These are phyloP conservation scores for Sporisorium exsertum DNA, from an alignment of 1,284 basidiomycete genomes.

Conservation along the genomic window DNA sequence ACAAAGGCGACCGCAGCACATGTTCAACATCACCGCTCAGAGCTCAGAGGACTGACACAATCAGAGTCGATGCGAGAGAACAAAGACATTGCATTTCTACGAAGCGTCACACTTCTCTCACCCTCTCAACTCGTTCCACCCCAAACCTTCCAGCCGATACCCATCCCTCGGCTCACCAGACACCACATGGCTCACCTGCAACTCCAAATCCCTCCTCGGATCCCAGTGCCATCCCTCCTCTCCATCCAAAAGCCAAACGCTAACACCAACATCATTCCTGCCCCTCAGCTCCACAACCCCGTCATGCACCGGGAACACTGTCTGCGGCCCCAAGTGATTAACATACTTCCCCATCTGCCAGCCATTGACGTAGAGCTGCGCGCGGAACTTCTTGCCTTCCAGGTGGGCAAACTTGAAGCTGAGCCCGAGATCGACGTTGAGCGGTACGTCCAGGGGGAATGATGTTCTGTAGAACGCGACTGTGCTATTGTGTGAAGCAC, in stretches of 20 bases:
- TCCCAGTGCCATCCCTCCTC: slow-evolving; percentile 23
- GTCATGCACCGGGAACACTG: slow-evolving; percentile 41
- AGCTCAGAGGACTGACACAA: not conserved
- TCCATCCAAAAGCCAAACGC: slow-evolving; percentile 40
- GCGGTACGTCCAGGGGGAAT: slow-evolving; percentile 73
- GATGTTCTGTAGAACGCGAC: slow-evolving; percentile 80
- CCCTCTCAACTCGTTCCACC: slow-evolving; percentile 41
- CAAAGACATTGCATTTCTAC: not conserved
- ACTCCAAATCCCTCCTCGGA: slow-evolving; percentile 19
- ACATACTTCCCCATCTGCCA: slow-evolving; percentile 61
- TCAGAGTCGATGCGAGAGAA: not conserved
- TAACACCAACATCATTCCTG: slow-evolving; percentile 39
- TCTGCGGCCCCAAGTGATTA: slow-evolving; percentile 46
- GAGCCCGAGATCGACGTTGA: slow-evolving; percentile 30
- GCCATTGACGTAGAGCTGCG: slow-evolving; percentile 61
- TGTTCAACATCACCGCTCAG: not conserved
- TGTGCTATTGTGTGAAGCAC: slow-evolving; percentile 72
- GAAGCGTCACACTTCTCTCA: not conserved
- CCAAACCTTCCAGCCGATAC: slow-evolving; percentile 17
- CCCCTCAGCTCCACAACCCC: slow-evolving; percentile 44
- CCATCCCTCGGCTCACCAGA: slow-evolving; percentile 39
- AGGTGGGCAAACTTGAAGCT: slow-evolving; percentile 20
- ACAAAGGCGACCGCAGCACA: not conserved
- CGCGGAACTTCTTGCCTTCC: not conserved
- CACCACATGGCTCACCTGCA: slow-evolving; percentile 34